Base-by-base conservation (phyloP, 2,329 filamentous ascomycete genomes). In the Talaromyces sp. region DNA sequence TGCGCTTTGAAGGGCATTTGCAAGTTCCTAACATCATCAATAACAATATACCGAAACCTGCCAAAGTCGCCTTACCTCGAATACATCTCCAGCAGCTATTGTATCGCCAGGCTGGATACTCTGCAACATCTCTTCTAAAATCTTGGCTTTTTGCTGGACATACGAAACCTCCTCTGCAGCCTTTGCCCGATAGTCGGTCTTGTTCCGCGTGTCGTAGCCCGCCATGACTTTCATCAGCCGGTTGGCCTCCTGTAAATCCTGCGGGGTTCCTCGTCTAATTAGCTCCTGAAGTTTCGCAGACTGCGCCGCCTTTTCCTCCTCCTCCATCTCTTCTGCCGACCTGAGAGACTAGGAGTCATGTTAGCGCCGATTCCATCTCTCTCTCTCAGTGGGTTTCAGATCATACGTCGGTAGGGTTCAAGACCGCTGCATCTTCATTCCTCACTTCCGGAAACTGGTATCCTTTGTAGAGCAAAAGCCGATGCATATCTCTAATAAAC, bases 181-280 rank as follows among this genome's bases (percentile, higher is more conserved):
- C 78, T 99, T 99, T 65, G 95, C 95, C 66, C 95, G 88, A 77
- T 97, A 99, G 78, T 99, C 93, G 1, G 95, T 97, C 80, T 98
- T 98, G 74, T 92, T 90, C 68, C 93, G 84, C 62, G 91, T 97
- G 75, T 99, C 95, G 76, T 91, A 99, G 65, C 95, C 95, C 58
- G 95, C 95, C 95, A 99, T 98, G 67, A 99, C 85, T 78, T 99
- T 99, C 95, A 99, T 99, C 58, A 99, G 82, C 68, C 92, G 88
- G 73, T 98, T 99, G 59, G 95, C 95, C 80, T 99, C 95, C 74
- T 97, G 93, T 62, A 99, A 80, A 74, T 99, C 95, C 65, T 96
- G 90, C 28, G 95, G 95, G 4, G 91, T 88, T 59, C 95, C 95
- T 67, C 95, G 84, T 63, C 95, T 88, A 72, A 99, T 98, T 58